phyloP scores from a whole-genome alignment of 768 basidiomycete species.

The Pulveroboletus sp. region DNA sequence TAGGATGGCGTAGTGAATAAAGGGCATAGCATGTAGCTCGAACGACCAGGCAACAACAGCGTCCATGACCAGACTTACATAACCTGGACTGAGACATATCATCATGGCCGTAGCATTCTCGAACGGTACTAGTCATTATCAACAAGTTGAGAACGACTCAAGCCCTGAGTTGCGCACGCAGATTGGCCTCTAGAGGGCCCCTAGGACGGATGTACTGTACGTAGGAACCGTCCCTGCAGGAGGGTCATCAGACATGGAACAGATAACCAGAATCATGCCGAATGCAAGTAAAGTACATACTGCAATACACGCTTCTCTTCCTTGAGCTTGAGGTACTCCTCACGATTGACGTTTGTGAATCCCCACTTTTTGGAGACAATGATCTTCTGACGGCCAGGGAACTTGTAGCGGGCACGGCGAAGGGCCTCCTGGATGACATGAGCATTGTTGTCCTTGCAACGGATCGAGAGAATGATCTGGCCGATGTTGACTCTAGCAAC shows the following conservation, averaged over 20 bases:
- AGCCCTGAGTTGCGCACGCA: constrained; percentile 77
- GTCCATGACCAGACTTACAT: constrained; percentile 3
- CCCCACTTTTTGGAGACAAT: constrained; percentile 98
- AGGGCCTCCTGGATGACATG: constrained; percentile 94
- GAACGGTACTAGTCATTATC: constrained; percentile 13
- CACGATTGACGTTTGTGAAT: constrained; percentile 91
- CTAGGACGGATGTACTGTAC: constrained; percentile 89
- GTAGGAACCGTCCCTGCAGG: constrained; percentile 76
- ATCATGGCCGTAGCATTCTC: constrained; percentile 19
- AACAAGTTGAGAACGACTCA: constrained; percentile 30
- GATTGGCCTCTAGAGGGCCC: constrained; percentile 81
- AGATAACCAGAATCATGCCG: not conserved
- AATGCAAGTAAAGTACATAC: constrained; percentile 44
- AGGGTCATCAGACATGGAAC: not conserved
- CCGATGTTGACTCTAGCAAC: constrained; percentile 97
- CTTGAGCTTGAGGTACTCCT: constrained; percentile 85
- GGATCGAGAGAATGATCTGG: constrained; percentile 88
- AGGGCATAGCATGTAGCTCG: constrained; percentile 35
- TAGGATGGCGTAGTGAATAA: constrained; percentile 74
- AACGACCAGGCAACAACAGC: not conserved
- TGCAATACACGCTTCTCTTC: constrained; percentile 85
- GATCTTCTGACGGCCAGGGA: constrained; percentile 98
- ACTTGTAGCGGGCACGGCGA: constrained; percentile 98
- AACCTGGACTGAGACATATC: constrained; percentile 8
- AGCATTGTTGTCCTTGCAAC: constrained; percentile 85